Conservation (phyloP, 2,329 filamentous ascomycete genomes). For the Leptodontidium sp. region DNA sequence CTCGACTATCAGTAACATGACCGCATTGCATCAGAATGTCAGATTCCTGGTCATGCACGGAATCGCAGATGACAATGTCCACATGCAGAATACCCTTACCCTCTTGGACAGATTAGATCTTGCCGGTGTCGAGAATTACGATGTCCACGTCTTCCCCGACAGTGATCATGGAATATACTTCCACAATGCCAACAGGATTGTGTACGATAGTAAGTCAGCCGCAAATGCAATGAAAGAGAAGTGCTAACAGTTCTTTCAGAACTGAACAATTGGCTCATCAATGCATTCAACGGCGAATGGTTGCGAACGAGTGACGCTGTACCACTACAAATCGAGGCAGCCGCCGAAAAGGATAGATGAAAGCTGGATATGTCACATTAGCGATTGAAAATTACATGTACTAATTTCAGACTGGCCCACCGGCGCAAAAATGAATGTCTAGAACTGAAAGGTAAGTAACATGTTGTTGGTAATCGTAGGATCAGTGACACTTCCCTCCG, state of each 20-base stretch:
- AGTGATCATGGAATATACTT: constrained; percentile 96
- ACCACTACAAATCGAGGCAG: constrained; percentile 43
- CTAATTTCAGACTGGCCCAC: neutral
- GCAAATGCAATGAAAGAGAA: neutral
- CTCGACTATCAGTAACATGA: constrained; percentile 76
- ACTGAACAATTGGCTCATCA: constrained; percentile 89
- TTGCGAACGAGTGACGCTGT: constrained; percentile 54
- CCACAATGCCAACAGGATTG: constrained; percentile 88
- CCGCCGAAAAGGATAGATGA: constrained; percentile 30
- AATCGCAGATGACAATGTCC: constrained; percentile 96
- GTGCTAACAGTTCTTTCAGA: constrained; percentile 60
- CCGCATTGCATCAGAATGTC: constrained; percentile 76
- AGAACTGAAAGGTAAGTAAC: neutral
- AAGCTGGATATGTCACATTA: constrained; percentile 4
- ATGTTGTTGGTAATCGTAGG: neutral
- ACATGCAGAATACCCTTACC: constrained; percentile 91
- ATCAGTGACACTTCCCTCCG: too few relatives aligned
- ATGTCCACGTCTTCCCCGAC: constrained; percentile 95
- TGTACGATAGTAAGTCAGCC: constrained; percentile 83
- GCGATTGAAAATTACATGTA: constrained; percentile 3
- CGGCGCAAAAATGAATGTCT: neutral
- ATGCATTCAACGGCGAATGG: constrained; percentile 98
- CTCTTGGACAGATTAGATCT: constrained; percentile 88
- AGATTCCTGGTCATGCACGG: constrained; percentile 97
- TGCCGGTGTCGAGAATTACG: constrained; percentile 86